Percentiles rank a stretch among this genome's conserved stretches.
phyloP scores from a whole-genome alignment of 331 rosid species.

The Saraca asoca region DNA sequence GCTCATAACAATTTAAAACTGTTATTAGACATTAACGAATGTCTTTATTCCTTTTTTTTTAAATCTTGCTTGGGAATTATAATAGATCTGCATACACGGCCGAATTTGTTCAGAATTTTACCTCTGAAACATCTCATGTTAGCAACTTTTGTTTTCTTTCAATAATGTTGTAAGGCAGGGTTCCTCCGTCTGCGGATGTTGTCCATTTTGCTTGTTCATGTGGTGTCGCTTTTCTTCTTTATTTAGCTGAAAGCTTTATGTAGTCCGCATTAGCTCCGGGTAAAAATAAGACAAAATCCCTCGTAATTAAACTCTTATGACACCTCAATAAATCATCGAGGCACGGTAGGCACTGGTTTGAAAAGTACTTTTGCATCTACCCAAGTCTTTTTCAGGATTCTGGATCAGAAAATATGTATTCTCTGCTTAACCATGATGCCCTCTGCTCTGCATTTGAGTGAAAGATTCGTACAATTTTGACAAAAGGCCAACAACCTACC shows the following conservation, averaged over 20 bases:
- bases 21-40: conserved; percentile 2
- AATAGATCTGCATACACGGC: no score
- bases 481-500: conserved; percentile 41
- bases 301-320: conserved; percentile 13
- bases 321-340: neutral
- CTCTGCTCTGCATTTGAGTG: conserved; percentile 33
- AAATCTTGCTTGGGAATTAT: neutral
- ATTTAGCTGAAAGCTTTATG: conserved; percentile 16
- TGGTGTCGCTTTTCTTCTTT: neutral
- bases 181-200: conserved; percentile 38
- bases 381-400: conserved; percentile 5
- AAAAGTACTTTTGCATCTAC: neutral
- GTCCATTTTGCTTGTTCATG: conserved; percentile 33
- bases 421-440: conserved; percentile 41
- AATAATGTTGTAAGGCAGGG: neutral
- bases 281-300: neutral
- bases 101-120: no score
- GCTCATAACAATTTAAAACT: no score
- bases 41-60: neutral
- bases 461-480: conserved; percentile 45
- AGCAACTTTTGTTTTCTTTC: no score
- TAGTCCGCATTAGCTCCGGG: neutral
- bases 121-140: no score
- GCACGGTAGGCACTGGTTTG: neutral
- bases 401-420: conserved; percentile 35